These are phyloP conservation scores for Paecilomyces sp. DNA, from an alignment of 2,329 filamentous ascomycete genomes.

Conservation along the genomic window DNA sequence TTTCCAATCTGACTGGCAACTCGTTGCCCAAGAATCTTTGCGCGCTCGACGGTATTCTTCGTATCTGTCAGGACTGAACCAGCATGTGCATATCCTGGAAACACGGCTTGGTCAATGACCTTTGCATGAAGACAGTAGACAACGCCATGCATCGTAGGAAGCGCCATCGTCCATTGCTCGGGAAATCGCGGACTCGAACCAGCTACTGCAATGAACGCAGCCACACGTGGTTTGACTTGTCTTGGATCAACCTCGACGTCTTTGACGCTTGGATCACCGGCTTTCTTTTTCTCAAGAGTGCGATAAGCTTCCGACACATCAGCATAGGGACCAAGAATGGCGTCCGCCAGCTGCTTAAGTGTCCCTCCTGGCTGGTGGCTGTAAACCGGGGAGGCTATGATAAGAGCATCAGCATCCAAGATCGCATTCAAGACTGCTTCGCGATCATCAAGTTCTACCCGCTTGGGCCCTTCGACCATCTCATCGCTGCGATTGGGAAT, in stretches of 20 bases:
- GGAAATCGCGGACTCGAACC: background rate
- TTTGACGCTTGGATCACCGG: background rate
- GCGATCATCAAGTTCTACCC: background rate
- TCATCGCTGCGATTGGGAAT: background rate
- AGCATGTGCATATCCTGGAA: background rate
- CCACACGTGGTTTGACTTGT: background rate
- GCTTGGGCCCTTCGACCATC: no score
- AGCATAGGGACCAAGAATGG: background rate
- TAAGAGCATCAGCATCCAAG: background rate
- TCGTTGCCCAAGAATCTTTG: background rate
- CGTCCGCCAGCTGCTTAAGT: background rate
- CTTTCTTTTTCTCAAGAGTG: background rate
- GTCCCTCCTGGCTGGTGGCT: background rate
- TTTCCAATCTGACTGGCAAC: background rate
- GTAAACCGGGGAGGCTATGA: background rate
- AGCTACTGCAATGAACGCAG: background rate
- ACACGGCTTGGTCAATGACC: background rate
- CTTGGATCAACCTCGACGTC: background rate
- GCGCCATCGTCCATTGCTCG: background rate
- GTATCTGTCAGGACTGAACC: background rate
- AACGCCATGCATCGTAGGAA: background rate
- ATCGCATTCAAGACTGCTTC: background rate
- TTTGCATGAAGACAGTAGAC: background rate
- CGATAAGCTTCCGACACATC: background rate
- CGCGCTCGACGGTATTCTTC: background rate